Evolutionary conservation across 306 rosid species (phyloP).

Genomic region (Cajanus cajan): DNA sequence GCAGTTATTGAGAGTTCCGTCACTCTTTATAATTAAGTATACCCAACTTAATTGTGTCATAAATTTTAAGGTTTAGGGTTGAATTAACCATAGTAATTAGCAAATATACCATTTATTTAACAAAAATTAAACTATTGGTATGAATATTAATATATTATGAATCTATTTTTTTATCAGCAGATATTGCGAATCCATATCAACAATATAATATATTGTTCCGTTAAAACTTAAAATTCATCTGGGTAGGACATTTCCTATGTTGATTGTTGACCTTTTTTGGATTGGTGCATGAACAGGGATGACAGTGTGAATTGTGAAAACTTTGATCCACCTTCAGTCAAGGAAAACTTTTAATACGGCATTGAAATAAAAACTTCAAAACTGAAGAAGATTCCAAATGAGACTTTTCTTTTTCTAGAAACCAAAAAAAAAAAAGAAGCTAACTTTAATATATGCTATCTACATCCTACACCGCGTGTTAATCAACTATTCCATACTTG

Average conservation of each 20-base stretch:
- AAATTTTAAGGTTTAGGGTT: too few species aligned
- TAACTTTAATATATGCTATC: not conserved
- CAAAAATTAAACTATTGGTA: too few species aligned
- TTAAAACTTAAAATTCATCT: not conserved
- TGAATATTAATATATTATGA: too few species aligned
- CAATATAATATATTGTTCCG: not conserved
- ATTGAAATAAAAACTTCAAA: not conserved
- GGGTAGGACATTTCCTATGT: not conserved
- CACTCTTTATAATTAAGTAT: too few species aligned
- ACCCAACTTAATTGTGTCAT: too few species aligned
- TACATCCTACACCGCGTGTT: too few species aligned
- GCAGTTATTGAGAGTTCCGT: too few species aligned
- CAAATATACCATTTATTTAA: too few species aligned
- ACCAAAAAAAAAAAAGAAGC: not conserved
- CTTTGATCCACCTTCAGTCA: not conserved
- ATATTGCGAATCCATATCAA: too few species aligned
- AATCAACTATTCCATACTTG: too few species aligned
- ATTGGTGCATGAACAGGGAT: not conserved
- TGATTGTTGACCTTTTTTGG: not conserved
- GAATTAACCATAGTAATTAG: too few species aligned
- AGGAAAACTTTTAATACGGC: not conserved
- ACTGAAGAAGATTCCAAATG: not conserved
- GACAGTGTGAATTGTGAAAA: not conserved
- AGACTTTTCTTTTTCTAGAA: not conserved
- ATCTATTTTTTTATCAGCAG: too few species aligned